Evolutionary conservation across 176 grass and related monocot species (phyloP), one percentile per base, ranked within the genome.

Genomic region (Canna indica): DNA sequence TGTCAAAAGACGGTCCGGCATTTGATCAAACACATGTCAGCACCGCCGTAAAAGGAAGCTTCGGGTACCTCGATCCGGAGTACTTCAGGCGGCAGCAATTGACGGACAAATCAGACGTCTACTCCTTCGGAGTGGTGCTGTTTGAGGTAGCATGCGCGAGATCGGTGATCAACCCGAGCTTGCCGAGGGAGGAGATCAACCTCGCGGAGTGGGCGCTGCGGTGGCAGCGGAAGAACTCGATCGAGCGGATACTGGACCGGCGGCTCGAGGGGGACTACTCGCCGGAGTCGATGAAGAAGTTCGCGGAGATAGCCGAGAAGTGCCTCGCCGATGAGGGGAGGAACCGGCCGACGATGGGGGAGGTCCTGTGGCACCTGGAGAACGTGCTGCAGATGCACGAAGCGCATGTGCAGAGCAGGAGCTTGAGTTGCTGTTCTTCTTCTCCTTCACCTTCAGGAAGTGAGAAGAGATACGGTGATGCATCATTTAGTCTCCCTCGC

Each of bases 121-220:
- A 73, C 53, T 73, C 71, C 35, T 73, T 73, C 53, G 71, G 71
- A 4, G 71, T 73, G 50, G 71, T 73, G 20, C n/a, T 73, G 10
- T 59, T 73, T n/a, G 71, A 73, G 10, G 71, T 73, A 9, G 5
- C 58, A 3, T 73, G 71, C n/a, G 71, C 71, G 17, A 27, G 71
- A 24, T 53, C 71, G 20, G 71, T 73, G 13, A 73, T 73, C 36
- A 50, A 73, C 53, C 71, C 71, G 53, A 73, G 53, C 71, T 50
- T 59, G 34, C 71, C 71, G 7, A 52, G 71, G 53, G 71, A 73
- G n/a, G 32, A 73, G 53, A 73, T 73, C 53, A 73, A 59, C 22
- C 50, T 73, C 14, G 71, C 35, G 34, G 71, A 73, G 53, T 73
- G 71, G 71, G 71, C 71, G 0, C 34, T 73, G 30, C 29, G 27